Base-by-base conservation (phyloP, 495 filamentous ascomycete genomes). In the Neurospora sp. region DNA sequence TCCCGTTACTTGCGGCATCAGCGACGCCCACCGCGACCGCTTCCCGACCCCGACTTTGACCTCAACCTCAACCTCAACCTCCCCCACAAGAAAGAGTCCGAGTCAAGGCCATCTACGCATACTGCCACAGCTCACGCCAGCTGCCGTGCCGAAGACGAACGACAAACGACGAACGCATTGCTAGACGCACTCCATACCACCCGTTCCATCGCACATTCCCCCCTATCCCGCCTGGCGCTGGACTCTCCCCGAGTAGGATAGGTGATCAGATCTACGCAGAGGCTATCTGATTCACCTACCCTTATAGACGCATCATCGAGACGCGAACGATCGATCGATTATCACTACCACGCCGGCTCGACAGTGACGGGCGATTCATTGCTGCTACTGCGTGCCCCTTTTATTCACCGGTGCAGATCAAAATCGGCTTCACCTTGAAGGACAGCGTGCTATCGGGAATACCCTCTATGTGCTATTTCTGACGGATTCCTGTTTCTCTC, bases 381-480 rank as follows among this genome's bases (percentile, higher is more conserved):
- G 27, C 53, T 3, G 53, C 27, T 61, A 16, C 53, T 61, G 53
- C 22, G 27, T 31, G 22, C 53, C 53, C 53, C 53, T 61, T 31
- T 65, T 35, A 8, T 65, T 35, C 53, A 65, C 53, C 53, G 27
- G 7, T 65, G 16, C 22, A 14, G 27, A 65, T 14, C 53, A 65
- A 35, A 65, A 9, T 65, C 14, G 5, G 53, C 53, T 35, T 35
- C 53, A 35, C 53, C 22, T 31, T 61, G 70, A 37, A 31, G 71
- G 20, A 37, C 37, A 42, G n/a, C 71, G 69, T 48, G 68, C 71
- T 18, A 53, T 39, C 42, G 41, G 71, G 71, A 39, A 37, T 39
- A 35, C 31, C 39, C 68, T 73, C 41, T 20, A 73, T 73, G 68
- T 70, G n/a, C 69, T 70, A 73, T 70, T 16, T 65, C 20, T 73